These are phyloP conservation scores for Begonia peltatifolia DNA, from an alignment of 306 rosid species.

Conservation along the genomic window DNA sequence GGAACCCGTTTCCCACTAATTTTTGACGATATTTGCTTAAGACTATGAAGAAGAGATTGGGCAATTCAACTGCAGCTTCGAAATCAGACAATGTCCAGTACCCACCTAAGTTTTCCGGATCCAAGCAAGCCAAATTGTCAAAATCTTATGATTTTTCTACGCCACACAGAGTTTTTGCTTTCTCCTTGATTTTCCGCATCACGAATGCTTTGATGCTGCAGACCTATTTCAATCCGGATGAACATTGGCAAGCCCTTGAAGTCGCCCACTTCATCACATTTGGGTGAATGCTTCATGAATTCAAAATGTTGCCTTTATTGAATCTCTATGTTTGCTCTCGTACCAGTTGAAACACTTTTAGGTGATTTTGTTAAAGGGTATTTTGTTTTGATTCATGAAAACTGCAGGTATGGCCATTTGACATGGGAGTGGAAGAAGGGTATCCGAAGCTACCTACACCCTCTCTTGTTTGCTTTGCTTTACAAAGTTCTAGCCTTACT, in stretches of 20 bases:
- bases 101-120: constrained; percentile 12
- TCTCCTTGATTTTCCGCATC: constrained; percentile 64
- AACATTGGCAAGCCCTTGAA: constrained; percentile 94
- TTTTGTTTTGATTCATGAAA: constrained; percentile 3
- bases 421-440: constrained; percentile 97
- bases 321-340: neutral
- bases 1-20: too few species aligned
- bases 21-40: too few species aligned
- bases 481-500: constrained; percentile 47
- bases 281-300: constrained; percentile 28
- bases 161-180: constrained; percentile 20
- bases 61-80: constrained; percentile 7
- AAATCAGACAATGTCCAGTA: constrained; percentile 1
- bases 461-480: constrained; percentile 60
- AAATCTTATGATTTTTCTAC: constrained; percentile 9
- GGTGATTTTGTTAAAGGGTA: constrained; percentile 3
- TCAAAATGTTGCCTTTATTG: neutral
- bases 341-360: neutral
- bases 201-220: constrained; percentile 58
- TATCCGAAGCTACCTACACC: constrained; percentile 79
- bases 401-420: constrained; percentile 69
- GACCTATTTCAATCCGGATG: constrained; percentile 91
- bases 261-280: constrained; percentile 77
- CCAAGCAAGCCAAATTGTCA: constrained; percentile 10
- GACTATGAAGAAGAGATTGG: constrained; percentile 45